phyloP scores from a whole-genome alignment of 805 yeast genomes.

The Yarrowia sp. region DNA sequence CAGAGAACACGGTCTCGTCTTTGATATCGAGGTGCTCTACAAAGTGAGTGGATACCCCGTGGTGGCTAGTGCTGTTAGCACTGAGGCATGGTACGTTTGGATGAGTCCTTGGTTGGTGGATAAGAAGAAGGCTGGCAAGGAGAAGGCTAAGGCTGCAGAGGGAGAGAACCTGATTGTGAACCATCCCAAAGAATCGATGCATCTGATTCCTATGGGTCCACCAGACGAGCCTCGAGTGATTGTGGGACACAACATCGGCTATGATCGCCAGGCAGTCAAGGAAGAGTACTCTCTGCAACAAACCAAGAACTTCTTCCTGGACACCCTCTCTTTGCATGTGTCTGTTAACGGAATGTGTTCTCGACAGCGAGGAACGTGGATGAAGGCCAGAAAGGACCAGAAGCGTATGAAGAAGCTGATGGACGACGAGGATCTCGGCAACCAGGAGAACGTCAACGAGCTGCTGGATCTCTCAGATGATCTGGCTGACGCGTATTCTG shows the following conservation, averaged over 20 bases:
- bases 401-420: constrained; percentile 29
- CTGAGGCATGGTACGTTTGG: constrained; percentile 91
- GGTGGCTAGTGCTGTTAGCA: constrained; percentile 75
- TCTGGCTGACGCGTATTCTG: constrained; percentile 28
- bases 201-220: constrained; percentile 69
- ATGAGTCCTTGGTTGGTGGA: constrained; percentile 63
- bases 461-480: constrained; percentile 36
- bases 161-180: constrained; percentile 36
- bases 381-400: constrained; percentile 40
- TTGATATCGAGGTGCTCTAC: constrained; percentile 88
- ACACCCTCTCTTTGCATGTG: constrained; percentile 89
- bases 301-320: constrained; percentile 76
- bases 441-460: constrained; percentile 26
- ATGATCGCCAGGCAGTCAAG: constrained; percentile 78
- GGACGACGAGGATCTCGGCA: constrained; percentile 23
- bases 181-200: constrained; percentile 44
- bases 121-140: too few relatives aligned
- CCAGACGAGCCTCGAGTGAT: constrained; percentile 52
- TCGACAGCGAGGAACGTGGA: constrained; percentile 79
- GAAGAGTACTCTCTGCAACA: constrained; percentile 76
- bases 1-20: constrained; percentile 65
- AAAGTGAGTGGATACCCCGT: constrained; percentile 71
- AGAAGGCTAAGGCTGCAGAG: not conserved
- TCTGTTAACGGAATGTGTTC: constrained; percentile 92
- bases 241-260: constrained; percentile 88